phyloP scores from a whole-genome alignment of 163 green algal species.

The Trebouxia gelatinosa region DNA sequence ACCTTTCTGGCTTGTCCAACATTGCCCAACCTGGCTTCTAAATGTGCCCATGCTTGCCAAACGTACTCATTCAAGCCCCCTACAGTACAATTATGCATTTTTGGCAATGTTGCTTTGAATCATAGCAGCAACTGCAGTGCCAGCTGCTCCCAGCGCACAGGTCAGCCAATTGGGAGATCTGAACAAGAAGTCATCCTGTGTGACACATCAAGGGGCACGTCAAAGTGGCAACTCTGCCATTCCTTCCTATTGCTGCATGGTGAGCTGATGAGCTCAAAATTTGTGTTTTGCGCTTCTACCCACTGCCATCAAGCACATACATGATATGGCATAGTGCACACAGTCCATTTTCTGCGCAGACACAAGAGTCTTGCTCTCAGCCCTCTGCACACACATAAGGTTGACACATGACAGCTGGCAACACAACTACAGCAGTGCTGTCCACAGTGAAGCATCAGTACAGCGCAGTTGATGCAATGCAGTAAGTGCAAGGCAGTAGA shows the following conservation, averaged over 20 bases:
- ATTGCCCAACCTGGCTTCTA: conserved; percentile 78
- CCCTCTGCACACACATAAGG: neutral
- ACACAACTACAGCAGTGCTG: neutral
- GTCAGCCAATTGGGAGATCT: neutral
- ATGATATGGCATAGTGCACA: no score
- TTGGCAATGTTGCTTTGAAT: no score
- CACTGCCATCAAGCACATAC: no score
- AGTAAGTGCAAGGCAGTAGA: no score
- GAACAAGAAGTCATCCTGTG: neutral
- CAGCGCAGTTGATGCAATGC: neutral
- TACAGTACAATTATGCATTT: no score
- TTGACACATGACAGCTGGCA: neutral
- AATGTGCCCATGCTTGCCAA: conserved; percentile 85
- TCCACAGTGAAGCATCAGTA: no score
- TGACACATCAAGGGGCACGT: neutral
- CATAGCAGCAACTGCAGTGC: neutral
- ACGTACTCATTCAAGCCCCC: conserved; percentile 73
- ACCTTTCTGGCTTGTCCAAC: conserved; percentile 69
- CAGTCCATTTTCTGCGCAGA: neutral
- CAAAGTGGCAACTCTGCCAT: neutral
- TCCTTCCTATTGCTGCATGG: neutral
- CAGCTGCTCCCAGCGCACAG: no score
- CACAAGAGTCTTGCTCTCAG: neutral
- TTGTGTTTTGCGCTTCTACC: no score
- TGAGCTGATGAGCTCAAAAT: neutral